Evolutionary conservation across 225 moss, liverwort and hornwort genomes (phyloP).

Genomic region (Neckera pumila): DNA sequence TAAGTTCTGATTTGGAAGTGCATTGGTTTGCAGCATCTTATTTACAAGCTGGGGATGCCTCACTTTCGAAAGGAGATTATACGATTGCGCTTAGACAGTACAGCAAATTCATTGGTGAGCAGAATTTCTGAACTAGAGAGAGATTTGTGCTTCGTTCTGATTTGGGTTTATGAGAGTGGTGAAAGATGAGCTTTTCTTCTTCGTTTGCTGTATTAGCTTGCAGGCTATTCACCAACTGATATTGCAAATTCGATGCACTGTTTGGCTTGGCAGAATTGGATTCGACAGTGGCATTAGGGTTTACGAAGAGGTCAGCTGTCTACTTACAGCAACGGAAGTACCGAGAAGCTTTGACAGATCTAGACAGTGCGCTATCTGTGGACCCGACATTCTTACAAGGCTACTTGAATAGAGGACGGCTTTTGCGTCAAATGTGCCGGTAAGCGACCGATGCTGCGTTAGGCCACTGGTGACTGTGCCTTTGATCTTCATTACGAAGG

Average conservation of each 20-base stretch:
- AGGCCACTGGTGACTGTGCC: not conserved
- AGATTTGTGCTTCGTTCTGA: not conserved
- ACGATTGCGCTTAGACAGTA: conserved; percentile 71
- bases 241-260: not conserved
- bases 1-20: not conserved
- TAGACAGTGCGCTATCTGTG: conserved; percentile 61
- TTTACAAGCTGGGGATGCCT: conserved; percentile 71
- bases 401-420: conserved; percentile 67
- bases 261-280: conserved; percentile 56
- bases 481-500: not conserved
- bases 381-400: conserved; percentile 69
- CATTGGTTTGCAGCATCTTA: conserved; percentile 26
- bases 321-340: conserved; percentile 76
- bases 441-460: conserved; percentile 11
- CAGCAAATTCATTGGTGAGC: conserved; percentile 63
- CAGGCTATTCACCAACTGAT: not conserved
- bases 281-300: conserved; percentile 69
- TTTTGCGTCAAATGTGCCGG: conserved; percentile 85
- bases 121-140: not conserved
- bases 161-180: not conserved
- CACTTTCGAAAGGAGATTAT: conserved; percentile 72
- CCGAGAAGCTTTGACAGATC: conserved; percentile 60
- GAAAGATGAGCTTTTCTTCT: not conserved
- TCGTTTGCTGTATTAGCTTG: not conserved
- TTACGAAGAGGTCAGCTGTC: conserved; percentile 83